phyloP scores from a whole-genome alignment of 2,329 filamentous ascomycete genomes.

The Cladophialophora carrionii region DNA sequence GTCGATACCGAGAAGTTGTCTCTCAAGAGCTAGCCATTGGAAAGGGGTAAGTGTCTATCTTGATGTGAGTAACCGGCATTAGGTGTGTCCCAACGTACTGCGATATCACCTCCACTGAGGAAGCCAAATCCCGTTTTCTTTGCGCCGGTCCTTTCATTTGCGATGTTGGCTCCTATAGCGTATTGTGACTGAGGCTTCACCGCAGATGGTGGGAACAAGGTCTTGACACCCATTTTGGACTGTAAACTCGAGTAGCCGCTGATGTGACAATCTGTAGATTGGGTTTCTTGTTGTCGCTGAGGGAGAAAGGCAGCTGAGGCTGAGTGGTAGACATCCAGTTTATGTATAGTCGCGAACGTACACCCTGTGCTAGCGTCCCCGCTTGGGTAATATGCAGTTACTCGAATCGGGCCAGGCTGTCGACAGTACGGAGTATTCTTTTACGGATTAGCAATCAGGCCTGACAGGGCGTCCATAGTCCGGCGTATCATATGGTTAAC shows the following conservation, averaged over 20 bases:
- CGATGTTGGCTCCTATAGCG: constrained; percentile 12
- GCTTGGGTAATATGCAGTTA: neutral
- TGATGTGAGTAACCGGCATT: neutral
- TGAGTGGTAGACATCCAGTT: neutral
- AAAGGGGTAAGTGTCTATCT: neutral
- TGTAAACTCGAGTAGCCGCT: neutral
- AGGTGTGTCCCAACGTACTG: constrained; percentile 8
- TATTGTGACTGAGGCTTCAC: constrained; percentile 21
- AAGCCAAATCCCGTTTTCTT: constrained; percentile 18
- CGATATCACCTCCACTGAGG: constrained; percentile 2
- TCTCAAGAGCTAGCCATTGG: constrained; percentile 23
- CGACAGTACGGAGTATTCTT: neutral
- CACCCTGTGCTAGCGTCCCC: neutral
- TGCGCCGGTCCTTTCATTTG: neutral
- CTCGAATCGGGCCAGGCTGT: neutral
- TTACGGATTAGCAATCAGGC: neutral
- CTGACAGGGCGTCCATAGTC: neutral
- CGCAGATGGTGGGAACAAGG: constrained; percentile 20
- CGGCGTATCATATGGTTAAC: neutral
- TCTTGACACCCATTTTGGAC: constrained; percentile 18
- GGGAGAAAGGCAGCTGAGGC: neutral
- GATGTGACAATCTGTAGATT: neutral
- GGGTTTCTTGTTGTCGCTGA: neutral
- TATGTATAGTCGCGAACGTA: neutral
- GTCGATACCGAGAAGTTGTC: constrained; percentile 30